These are phyloP conservation scores for Fragilaria crotonensis DNA, from an alignment of 108 stramenopile species.

Conservation along the genomic window DNA sequence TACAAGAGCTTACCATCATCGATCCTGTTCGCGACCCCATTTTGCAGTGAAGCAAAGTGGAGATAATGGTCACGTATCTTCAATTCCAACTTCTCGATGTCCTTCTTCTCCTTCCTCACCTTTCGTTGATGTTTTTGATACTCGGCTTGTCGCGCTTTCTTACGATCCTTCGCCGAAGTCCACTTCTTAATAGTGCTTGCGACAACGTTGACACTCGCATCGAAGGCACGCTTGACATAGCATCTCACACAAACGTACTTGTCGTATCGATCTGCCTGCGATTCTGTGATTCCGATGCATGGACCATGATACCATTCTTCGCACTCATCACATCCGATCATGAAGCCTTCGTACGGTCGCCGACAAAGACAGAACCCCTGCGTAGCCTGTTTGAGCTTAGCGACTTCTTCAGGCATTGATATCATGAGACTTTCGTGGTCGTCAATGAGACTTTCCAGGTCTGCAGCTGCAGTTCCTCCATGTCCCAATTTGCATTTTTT, in stretches of 20 bases:
- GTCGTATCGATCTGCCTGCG: slow-evolving; percentile 59
- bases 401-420: slow-evolving; percentile 59
- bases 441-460: slow-evolving; percentile 45
- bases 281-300: slow-evolving; percentile 76
- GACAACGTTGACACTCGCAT: slow-evolving; percentile 29
- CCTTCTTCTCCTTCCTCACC: slow-evolving; percentile 54
- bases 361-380: slow-evolving; percentile 85
- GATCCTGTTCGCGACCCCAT: no score
- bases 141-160: slow-evolving; percentile 52
- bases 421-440: slow-evolving; percentile 61
- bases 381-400: slow-evolving; percentile 47
- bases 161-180: slow-evolving; percentile 50
- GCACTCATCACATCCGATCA: slow-evolving; percentile 92
- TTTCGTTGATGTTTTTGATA: slow-evolving; percentile 64
- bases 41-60: no score
- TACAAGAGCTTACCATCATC: no score
- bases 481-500: slow-evolving; percentile 40
- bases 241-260: slow-evolving; percentile 80
- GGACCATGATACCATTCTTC: slow-evolving; percentile 94
- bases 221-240: slow-evolving; percentile 41
- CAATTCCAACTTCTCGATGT: slow-evolving; percentile 41
- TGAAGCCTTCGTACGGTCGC: slow-evolving; percentile 90
- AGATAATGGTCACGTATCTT: slow-evolving; percentile 4
- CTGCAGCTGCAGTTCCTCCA: slow-evolving; percentile 25
- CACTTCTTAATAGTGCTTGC: slow-evolving; percentile 58